These are phyloP conservation scores for Hymenoscyphus salicellus DNA, from an alignment of 2,329 filamentous ascomycete genomes.

Conservation along the genomic window DNA sequence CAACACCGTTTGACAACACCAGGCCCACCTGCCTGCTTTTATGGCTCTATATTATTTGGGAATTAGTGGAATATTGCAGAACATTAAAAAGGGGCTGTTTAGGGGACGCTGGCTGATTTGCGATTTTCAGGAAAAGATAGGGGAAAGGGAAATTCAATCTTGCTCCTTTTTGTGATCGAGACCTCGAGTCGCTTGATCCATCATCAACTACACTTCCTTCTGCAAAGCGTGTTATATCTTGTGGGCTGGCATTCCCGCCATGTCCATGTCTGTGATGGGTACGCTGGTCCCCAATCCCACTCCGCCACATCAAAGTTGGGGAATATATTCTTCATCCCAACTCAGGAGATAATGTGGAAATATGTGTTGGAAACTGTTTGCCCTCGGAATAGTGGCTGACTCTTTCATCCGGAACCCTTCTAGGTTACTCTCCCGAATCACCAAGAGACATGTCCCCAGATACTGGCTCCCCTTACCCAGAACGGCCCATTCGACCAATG, in stretches of 20 bases:
- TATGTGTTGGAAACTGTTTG: constrained; percentile 1
- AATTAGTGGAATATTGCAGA: background rate
- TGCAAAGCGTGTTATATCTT: constrained; percentile 12
- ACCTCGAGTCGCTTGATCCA: constrained; percentile 6
- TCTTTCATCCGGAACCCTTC: background rate
- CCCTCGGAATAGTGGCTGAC: constrained; percentile 18
- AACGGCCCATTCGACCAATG: constrained; percentile 87
- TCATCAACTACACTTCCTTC: constrained; percentile 5
- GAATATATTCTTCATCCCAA: background rate
- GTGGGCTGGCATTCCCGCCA: constrained; percentile 18
- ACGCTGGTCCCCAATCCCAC: constrained; percentile 29
- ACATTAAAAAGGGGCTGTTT: constrained; percentile 5
- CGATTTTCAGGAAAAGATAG: constrained; percentile 25
- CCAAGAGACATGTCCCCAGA: constrained; percentile 62
- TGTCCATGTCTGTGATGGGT: constrained; percentile 42
- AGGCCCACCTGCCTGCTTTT: background rate
- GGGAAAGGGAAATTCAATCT: constrained; percentile 23
- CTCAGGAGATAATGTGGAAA: background rate
- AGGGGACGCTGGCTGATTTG: constrained; percentile 25
- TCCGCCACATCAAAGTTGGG: constrained; percentile 11
- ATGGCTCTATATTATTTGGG: background rate
- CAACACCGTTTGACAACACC: constrained; percentile 3
- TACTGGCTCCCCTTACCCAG: constrained; percentile 77
- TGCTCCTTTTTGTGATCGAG: constrained; percentile 9
- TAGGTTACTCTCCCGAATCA: constrained; percentile 35